These are phyloP conservation scores for Morella rubra DNA, from an alignment of 306 rosid genomes.

Conservation along the genomic window DNA sequence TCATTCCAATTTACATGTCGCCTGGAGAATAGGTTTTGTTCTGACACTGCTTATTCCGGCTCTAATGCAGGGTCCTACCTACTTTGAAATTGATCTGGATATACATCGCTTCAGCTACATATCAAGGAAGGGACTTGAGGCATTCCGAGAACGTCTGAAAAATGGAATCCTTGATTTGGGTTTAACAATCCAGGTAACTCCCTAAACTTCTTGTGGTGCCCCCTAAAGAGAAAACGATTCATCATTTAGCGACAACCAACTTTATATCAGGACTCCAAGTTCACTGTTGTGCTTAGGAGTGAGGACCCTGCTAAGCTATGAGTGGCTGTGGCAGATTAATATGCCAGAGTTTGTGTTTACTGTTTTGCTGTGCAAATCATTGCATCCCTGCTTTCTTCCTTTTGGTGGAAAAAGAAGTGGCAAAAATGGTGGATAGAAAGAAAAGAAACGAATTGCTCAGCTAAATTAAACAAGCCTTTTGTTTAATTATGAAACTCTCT, in stretches of 20 bases:
- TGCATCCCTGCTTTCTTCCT: no score
- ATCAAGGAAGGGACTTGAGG: conserved; percentile 88
- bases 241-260: not conserved
- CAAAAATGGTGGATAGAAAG: not conserved
- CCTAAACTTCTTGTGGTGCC: not conserved
- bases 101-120: conserved; percentile 96
- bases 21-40: conserved; percentile 3
- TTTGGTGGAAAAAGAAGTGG: no score
- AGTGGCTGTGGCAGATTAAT: not conserved
- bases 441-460: not conserved
- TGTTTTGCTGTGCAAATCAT: no score
- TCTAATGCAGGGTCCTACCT: conserved; percentile 69
- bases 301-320: not conserved
- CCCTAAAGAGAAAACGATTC: not conserved
- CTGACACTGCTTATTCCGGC: conserved; percentile 14
- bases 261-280: not conserved
- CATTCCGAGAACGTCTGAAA: conserved; percentile 76
- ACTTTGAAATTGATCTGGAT: conserved; percentile 96
- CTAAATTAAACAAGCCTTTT: no score
- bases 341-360: not conserved
- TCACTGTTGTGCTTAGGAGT: not conserved
- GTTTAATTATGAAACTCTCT: conserved; percentile 5
- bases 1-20: not conserved
- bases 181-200: conserved; percentile 78
- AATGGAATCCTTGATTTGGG: conserved; percentile 78